Conservation (phyloP, 257 asterid genomes). For the Solanum piurae region DNA sequence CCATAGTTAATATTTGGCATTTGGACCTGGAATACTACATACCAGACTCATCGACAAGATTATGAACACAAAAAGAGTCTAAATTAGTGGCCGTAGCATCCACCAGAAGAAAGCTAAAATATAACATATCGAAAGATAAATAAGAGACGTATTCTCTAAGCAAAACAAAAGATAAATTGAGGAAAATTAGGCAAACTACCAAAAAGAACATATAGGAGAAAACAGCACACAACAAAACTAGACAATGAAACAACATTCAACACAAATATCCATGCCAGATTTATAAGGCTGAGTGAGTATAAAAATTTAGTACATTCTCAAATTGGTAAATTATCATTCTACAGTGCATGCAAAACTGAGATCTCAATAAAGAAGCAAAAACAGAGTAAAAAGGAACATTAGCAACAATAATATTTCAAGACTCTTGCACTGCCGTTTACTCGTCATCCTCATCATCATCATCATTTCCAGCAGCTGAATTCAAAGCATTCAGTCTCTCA, state of each 20-base stretch:
- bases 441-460: slow-evolving; percentile 5
- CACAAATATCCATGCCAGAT: background rate
- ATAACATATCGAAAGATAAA: no score
- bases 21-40: background rate
- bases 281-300: background rate
- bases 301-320: background rate
- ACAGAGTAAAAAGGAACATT: background rate
- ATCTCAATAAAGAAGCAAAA: background rate
- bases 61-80: background rate
- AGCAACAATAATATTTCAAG: background rate
- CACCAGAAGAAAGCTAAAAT: background rate
- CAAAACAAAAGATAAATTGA: background rate
- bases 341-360: background rate
- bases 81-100: background rate
- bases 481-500: slow-evolving; percentile 11
- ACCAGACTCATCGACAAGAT: background rate
- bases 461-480: slow-evolving; percentile 9
- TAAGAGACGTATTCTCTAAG: background rate
- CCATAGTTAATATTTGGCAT: background rate
- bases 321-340: background rate
- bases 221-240: background rate
- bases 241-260: background rate
- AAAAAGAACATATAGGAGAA: background rate
- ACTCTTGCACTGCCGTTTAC: background rate
- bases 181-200: background rate